Base-by-base conservation (phyloP, 139 green algal genomes). In the Coccomyxa sp. region DNA sequence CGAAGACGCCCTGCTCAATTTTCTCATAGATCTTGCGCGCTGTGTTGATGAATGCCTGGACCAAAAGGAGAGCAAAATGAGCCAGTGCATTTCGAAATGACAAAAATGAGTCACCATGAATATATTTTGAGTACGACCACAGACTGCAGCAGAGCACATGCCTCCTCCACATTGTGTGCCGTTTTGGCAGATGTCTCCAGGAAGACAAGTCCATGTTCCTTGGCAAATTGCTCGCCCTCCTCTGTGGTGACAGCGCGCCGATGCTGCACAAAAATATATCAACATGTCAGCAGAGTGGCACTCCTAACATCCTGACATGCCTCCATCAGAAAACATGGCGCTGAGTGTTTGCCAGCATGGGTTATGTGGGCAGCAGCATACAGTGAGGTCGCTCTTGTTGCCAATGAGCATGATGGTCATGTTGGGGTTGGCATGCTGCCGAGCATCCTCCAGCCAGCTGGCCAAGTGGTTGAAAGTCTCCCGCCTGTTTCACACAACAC, bases 371-470 rank as follows among this genome's bases (percentile, higher is more conserved):
- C 28, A 13, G 67, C n/a, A 38, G 83, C 78, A 76, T 67, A 97
- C 92, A 66, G 89, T 91, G 16, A 99, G 88, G 90, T 99, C 97
- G 21, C 89, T 92, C 91, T 99, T 99, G 93, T 99, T 99, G 68
- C 97, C 97, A 60, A 99, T 99, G 30, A 99, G 91, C 97, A 99
- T 99, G 88, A 99, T 99, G 74, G 96, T 99, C 97, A 99, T 99
- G 91, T 98, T 98, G 57, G 95, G 94, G 91, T 99, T 99, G 28
- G 97, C 97, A 85, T 99, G 97, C 90, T 99, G 96, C 67, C 97
- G 88, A 13, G 97, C 97, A 85, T 99, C 97, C 82, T 99, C 97
- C 71, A 99, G 90, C 97, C 97, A 99, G 85, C 90, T 96, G 4
- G 96, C 94, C 58, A 99, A 87, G 84, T 99, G 95, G 85, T 98